Base-by-base conservation (phyloP, 108 stramenopile species). In the Chaetoceros muelleri region DNA sequence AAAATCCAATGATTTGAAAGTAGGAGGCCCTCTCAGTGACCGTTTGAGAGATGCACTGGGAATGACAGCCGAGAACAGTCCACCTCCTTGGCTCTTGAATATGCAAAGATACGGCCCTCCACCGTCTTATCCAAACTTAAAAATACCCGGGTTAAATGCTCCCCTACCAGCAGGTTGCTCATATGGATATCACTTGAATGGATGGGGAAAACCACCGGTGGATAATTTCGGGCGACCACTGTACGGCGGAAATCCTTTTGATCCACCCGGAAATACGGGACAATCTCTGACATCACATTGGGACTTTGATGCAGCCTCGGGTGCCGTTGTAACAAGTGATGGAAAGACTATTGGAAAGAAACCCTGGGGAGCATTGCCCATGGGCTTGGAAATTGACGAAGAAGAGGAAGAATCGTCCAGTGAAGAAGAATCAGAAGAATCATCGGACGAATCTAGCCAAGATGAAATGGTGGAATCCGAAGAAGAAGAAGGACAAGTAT, bases 71-170 rank as follows among this genome's bases (percentile, higher is more conserved):
- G 82, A 73, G 45, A 61, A 30, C 24, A 61, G 67, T 50, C 98
- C 97, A n/a, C 99, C 96, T 3, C 99, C 97, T 22, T 99, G 96
- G 97, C 82, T 99, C n/a, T 69, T 95, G 55, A 95, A 96, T 63
- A 97, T 97, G 97, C 98, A 99, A 64, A 78, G 96, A n/a, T 96
- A 95, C 65, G 97, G 99, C 0, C 95, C 97, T 29, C 97, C 99
- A 21, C 94, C 96, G 5, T 80, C 78, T 22, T 98, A 98, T 77
- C 95, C 95, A 2, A 74, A 76, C 46, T 65, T 96, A 3, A 74
- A 72, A 51, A 93, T 99, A 65, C 95, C 99, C 26, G 98, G 98
- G 10, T 70, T 99, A 48, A 98, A 95, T 77, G 99, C 97, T 3
- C 99, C 96, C 0, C 52, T 99, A 18, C 97, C 99, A 10, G 58